These are phyloP conservation scores for Terfezia claveryi DNA, from an alignment of 495 filamentous ascomycete genomes.

Conservation along the genomic window DNA sequence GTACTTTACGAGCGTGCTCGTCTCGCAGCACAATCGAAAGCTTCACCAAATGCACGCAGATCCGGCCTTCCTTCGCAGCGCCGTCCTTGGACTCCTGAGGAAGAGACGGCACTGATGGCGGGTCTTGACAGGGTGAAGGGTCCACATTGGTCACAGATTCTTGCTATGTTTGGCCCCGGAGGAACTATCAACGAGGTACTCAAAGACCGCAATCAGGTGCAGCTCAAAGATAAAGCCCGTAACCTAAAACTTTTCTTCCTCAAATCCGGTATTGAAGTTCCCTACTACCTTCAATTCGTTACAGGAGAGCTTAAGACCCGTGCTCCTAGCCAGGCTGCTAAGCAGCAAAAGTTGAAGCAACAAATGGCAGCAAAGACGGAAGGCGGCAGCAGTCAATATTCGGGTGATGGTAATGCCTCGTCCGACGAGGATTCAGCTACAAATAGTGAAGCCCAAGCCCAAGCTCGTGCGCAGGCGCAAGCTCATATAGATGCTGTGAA, in stretches of 20 bases:
- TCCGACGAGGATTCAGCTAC: conserved; percentile 16
- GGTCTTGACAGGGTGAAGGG: conserved; percentile 81
- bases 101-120: conserved; percentile 82
- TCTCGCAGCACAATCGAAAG: conserved; percentile 58
- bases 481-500: conserved; percentile 2
- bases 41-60: conserved; percentile 47
- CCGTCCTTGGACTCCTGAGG: conserved; percentile 71
- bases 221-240: conserved; percentile 85
- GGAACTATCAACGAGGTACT: conserved; percentile 66
- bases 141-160: conserved; percentile 88
- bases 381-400: background rate
- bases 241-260: conserved; percentile 91
- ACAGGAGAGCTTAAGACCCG: conserved; percentile 86
- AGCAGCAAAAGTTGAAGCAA: conserved; percentile 51
- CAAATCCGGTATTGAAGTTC: conserved; percentile 82
- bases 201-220: conserved; percentile 84
- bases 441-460: conserved; percentile 13
- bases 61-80: conserved; percentile 65
- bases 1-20: conserved; percentile 65
- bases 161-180: conserved; percentile 65
- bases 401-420: conserved; percentile 5
- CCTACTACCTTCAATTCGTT: conserved; percentile 71
- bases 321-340: conserved; percentile 61
- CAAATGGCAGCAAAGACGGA: conserved; percentile 12
- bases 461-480: conserved; percentile 9